Evolutionary conservation across 2,329 filamentous ascomycete genomes (phyloP), one percentile per base, ranked within the genome.

Genomic region (Microcera coccophila): DNA sequence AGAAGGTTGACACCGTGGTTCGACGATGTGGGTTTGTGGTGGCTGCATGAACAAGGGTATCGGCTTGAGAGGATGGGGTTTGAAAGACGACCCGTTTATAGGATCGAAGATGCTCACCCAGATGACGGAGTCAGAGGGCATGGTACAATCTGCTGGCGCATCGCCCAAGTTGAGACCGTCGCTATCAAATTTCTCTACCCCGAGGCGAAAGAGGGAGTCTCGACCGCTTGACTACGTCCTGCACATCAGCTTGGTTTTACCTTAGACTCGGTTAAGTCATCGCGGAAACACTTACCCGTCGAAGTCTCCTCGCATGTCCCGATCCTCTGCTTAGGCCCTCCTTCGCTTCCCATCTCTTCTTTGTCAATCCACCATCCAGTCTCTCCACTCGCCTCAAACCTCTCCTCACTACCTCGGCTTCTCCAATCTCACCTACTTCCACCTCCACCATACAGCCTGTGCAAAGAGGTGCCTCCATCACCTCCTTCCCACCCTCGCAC

Each of bases 91-190:
- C 9, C 66, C 60, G 12, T 71, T 66, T 10, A 78, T 46, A 0
- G 77, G 76, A 46, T 80, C 70, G 20, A 62, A 60, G 4, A 76
- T 67, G 24, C 73, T 70, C 5, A 79, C 68, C 57, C 76, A 79
- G 5, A 78, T 69, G 1, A 64, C 60, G 3, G 64, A 63, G 33
- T 62, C 54, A 1, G 57, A 49, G 3, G 58, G 52, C 4, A 58
- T 52, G 10, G 51, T 20, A 36, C 54, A 60, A 12, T 58, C 49
- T 2, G 18, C 22, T 8, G 28, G 15, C 11, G 33, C 18, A 12
- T 54, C 38, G 14, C 18, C 20, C 5, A 38, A n/a, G 10, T 7
- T 42, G 12, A 16, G 16, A n/a, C 35, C 34, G 19, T 57, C 47
- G 3, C 42, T 36, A 8, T 18, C 42, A 10, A 36, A 21, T 11